phyloP scores from a whole-genome alignment of 257 asterid genomes.

The Eustoma russellianum region DNA sequence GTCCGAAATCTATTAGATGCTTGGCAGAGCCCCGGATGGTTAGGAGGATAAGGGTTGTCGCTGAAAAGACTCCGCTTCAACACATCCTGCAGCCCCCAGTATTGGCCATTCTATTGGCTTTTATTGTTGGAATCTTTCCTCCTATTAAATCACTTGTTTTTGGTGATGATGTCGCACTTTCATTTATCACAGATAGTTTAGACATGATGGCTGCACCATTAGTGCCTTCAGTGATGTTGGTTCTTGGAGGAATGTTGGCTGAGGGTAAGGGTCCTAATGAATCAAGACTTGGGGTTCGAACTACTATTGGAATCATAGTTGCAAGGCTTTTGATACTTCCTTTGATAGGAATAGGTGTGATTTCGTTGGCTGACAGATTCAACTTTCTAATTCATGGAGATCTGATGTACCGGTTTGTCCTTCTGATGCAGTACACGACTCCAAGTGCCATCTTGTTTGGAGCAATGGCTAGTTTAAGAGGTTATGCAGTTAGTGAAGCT shows the following conservation, averaged over 20 bases:
- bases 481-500: slow-evolving; percentile 83
- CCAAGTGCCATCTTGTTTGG: slow-evolving; percentile 93
- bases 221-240: slow-evolving; percentile 87
- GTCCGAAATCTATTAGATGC: slow-evolving; percentile 61
- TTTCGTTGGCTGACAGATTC: slow-evolving; percentile 46
- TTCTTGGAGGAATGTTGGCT: slow-evolving; percentile 92
- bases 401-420: slow-evolving; percentile 69
- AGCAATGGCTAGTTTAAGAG: slow-evolving; percentile 83
- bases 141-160: slow-evolving; percentile 54
- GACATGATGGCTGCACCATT: slow-evolving; percentile 77
- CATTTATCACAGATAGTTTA: slow-evolving; percentile 64
- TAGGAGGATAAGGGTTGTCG: slow-evolving; percentile 67
- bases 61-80: slow-evolving; percentile 61
- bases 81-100: slow-evolving; percentile 86
- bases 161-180: slow-evolving; percentile 63
- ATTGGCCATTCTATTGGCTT: slow-evolving; percentile 66
- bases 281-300: slow-evolving; percentile 64
- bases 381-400: slow-evolving; percentile 47
- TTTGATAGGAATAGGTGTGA: slow-evolving; percentile 22
- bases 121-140: slow-evolving; percentile 70
- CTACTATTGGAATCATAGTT: slow-evolving; percentile 55
- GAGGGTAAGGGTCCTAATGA: slow-evolving; percentile 63
- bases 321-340: slow-evolving; percentile 60
- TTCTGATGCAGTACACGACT: slow-evolving; percentile 74
- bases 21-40: slow-evolving; percentile 78